These are phyloP conservation scores for Trichoderma atrobrunneum DNA, from an alignment of 2,329 filamentous ascomycete species.

Conservation along the genomic window DNA sequence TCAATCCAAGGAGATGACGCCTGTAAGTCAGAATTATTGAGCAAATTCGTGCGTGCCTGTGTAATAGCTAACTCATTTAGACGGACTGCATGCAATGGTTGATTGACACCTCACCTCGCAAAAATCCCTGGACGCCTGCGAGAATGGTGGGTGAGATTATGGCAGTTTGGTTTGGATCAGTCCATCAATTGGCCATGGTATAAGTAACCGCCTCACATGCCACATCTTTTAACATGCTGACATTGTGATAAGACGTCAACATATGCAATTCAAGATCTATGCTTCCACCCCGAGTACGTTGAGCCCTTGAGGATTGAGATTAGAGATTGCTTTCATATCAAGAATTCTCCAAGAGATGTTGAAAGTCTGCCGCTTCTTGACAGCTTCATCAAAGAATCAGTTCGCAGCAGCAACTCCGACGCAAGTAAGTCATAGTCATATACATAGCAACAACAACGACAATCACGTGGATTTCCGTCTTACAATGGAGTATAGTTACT, in stretches of 20 bases:
- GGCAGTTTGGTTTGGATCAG: constrained; percentile 20
- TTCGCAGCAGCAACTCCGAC: constrained; percentile 3
- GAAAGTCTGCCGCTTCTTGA: constrained; percentile 17
- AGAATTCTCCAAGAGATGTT: background rate
- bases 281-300: background rate
- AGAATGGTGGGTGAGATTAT: constrained; percentile 18
- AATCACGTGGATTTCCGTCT: too few relatives aligned
- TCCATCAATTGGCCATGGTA: background rate
- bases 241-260: background rate
- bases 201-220: background rate
- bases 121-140: constrained; percentile 13
- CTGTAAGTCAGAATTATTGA: background rate
- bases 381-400: constrained; percentile 20
- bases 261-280: constrained; percentile 4
- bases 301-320: background rate
- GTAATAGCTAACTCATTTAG: background rate
- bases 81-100: background rate
- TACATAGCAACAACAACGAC: too few relatives aligned
- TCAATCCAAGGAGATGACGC: background rate
- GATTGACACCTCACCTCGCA: background rate
- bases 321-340: background rate
- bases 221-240: background rate
- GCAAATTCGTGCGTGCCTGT: background rate
- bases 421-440: background rate
- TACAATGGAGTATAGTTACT: background rate